Evolutionary conservation across 805 yeast genomes (phyloP).

Genomic region (Nakazawaea sp.): DNA sequence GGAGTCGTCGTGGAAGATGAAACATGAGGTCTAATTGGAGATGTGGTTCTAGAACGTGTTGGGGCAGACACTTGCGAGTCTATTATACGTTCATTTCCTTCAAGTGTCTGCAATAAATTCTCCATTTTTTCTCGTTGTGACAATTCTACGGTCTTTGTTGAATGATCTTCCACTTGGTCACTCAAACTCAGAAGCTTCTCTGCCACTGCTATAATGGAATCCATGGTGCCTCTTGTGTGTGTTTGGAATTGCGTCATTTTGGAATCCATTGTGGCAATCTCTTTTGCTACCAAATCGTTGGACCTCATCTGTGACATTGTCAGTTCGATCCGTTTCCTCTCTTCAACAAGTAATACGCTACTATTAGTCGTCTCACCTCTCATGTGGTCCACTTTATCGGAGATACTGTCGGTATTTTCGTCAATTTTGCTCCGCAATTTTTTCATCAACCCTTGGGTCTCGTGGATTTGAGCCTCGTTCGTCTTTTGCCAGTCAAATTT

Average conservation of each 20-base stretch:
- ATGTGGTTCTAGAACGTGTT: conserved; percentile 1
- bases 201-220: no score
- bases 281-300: not conserved
- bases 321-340: not conserved
- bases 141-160: no score
- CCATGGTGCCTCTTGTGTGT: no score
- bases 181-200: no score
- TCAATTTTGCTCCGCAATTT: conserved; percentile 10
- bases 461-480: not conserved
- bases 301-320: not conserved
- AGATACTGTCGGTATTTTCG: conserved; percentile 7
- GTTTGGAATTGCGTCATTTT: no score
- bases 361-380: conserved; percentile 12
- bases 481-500: conserved; percentile 5
- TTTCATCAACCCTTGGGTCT: not conserved
- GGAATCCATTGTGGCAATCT: not conserved
- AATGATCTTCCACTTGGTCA: no score
- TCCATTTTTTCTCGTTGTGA: conserved; percentile 3
- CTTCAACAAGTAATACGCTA: conserved; percentile 6
- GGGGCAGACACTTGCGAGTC: conserved; percentile 1
- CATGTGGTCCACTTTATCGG: conserved; percentile 13
- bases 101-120: conserved; percentile 2
- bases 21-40: conserved; percentile 6
- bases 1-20: no score
- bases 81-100: conserved; percentile 2